Base-by-base conservation (phyloP, 1,139 yeast genomes). In the Suhomyces maxii region DNA sequence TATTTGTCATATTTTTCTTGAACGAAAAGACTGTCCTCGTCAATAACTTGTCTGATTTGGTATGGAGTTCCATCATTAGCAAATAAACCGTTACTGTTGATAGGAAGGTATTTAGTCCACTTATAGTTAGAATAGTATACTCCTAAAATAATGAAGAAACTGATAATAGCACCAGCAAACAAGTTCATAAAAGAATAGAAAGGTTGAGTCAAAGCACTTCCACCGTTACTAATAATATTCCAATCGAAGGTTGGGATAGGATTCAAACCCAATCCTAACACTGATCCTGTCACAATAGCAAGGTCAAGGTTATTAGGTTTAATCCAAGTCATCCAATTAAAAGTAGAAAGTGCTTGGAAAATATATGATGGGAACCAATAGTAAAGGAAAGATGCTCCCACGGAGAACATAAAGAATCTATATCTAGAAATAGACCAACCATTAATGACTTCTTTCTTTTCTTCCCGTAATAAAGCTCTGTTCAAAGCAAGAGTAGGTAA, bases 141-240 rank as follows among this genome's bases (percentile, higher is more conserved):
- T 49, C 65, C 63, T 45, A 73, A 54, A 33, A 73, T 68, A 23
- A 61, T 60, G 36, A 67, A 42, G 47, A 71, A 70, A 1, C 63
- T 74, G n/a, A 71, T 31, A 0, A 71, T 10, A 25, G 67, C 53
- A 1, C 79, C 79, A 28, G 68, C 41, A 51, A 67, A 72, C 42
- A 62, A 66, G 50, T 71, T 73, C 11, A 61, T 64, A 46, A 69
- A 69, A 1, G 76, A 67, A 53, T 63, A 73, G 14, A 56, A 51
- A 25, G 61, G 61, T 9, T 8, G 9, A 8, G 49, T 32, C 3
- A 37, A 33, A 36, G 56, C 48, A 7, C 53, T 44, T 13, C 12
- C 7, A 34, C 45, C 50, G 37, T 14, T 48, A 12, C 31, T 39
- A 10, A 41, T 52, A n/a, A 57, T 34, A 26, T 51, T 52, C 60